Percentiles rank a stretch among this genome's conserved stretches.
phyloP scores from a whole-genome alignment of 2,329 filamentous ascomycete species.

The Paraconiothyrium sp. region DNA sequence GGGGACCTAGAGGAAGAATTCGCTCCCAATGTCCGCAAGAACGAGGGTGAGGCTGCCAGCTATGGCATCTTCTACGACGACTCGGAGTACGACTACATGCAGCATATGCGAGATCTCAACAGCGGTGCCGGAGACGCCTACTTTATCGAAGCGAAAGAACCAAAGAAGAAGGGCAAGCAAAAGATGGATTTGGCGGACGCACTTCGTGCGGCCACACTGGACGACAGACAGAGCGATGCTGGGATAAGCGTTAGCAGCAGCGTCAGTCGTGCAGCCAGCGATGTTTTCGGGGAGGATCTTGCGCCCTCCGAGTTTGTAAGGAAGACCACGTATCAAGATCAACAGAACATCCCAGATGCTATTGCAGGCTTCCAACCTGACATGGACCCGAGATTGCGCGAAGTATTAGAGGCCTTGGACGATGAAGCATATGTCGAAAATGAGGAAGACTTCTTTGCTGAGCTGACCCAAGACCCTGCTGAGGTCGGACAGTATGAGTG shows the following conservation, averaged over 20 bases:
- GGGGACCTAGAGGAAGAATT: conserved; percentile 81
- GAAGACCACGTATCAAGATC: conserved; percentile 84
- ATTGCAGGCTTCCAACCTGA: conserved; percentile 96
- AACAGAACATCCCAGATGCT: conserved; percentile 90
- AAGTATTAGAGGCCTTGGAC: conserved; percentile 91
- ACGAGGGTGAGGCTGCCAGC: conserved; percentile 95
- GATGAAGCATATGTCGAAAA: conserved; percentile 93
- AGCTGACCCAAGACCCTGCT: conserved; percentile 72
- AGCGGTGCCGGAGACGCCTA: conserved; percentile 72
- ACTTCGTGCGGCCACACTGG: conserved; percentile 63
- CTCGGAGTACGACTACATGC: conserved; percentile 98
- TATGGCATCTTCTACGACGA: conserved; percentile 96
- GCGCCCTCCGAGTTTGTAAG: conserved; percentile 82
- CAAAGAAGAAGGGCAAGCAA: conserved; percentile 76
- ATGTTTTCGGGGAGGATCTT: conserved; percentile 76
- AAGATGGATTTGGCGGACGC: conserved; percentile 86
- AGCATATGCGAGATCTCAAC: conserved; percentile 89
- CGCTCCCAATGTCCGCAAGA: conserved; percentile 76
- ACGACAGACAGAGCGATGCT: conserved; percentile 53
- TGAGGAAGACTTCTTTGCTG: conserved; percentile 83
- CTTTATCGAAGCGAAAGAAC: conserved; percentile 79
- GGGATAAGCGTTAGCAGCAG: conserved; percentile 55
- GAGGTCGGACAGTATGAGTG: conserved; percentile 86
- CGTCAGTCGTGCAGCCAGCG: conserved; percentile 52
- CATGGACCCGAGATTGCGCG: conserved; percentile 92